Evolutionary conservation across 2,329 filamentous ascomycete genomes (phyloP).

Genomic region (Aspergillus sclerotialis): DNA sequence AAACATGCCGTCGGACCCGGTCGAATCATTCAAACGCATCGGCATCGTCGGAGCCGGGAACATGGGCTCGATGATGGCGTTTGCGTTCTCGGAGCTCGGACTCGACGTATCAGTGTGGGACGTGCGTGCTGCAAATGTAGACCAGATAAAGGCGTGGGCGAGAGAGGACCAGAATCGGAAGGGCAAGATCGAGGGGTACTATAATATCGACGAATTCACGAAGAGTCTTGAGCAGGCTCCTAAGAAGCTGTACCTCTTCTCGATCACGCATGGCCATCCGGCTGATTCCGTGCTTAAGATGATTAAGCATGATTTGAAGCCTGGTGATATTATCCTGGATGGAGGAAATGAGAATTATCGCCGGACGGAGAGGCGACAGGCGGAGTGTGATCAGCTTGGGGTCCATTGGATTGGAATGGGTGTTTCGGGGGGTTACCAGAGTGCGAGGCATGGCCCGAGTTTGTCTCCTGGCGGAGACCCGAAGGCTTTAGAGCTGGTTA

Average conservation of each 20-base stretch:
- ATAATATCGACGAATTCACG: constrained; percentile 29
- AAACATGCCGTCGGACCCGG: constrained; percentile 8
- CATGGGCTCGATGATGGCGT: constrained; percentile 39
- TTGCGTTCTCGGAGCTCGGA: constrained; percentile 33
- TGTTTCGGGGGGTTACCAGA: constrained; percentile 63
- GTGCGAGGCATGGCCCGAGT: constrained; percentile 58
- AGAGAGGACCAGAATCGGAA: constrained; percentile 17
- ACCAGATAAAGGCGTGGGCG: constrained; percentile 20
- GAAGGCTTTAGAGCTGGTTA: constrained; percentile 49
- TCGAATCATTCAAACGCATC: constrained; percentile 28
- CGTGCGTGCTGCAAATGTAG: constrained; percentile 25
- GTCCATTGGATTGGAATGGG: constrained; percentile 63
- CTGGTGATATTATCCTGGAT: constrained; percentile 62
- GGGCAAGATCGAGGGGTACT: constrained; percentile 26
- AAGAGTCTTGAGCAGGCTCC: constrained; percentile 25
- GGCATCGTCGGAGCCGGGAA: constrained; percentile 35
- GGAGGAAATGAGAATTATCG: constrained; percentile 62
- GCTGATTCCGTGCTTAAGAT: constrained; percentile 29
- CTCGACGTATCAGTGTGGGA: constrained; percentile 36
- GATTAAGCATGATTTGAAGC: constrained; percentile 46
- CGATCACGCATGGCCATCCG: constrained; percentile 33
- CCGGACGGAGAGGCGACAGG: constrained; percentile 57
- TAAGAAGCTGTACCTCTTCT: constrained; percentile 33
- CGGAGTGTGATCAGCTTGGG: constrained; percentile 48
- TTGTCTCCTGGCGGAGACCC: constrained; percentile 59